These are phyloP conservation scores for Arthrocladium fulminans DNA, from an alignment of 2,329 filamentous ascomycete genomes.

Conservation along the genomic window DNA sequence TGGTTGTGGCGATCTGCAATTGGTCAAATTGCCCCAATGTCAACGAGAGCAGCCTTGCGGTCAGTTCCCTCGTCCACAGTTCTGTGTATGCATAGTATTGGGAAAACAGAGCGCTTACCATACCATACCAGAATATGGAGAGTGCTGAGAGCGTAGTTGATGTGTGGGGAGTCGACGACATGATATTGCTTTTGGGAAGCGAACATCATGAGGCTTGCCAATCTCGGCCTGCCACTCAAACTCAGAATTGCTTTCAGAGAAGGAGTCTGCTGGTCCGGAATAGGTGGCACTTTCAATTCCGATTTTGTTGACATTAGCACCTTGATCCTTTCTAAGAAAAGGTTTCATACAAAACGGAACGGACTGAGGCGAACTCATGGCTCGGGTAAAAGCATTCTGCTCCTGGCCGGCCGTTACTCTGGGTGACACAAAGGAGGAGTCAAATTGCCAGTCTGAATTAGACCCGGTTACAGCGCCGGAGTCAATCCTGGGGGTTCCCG, in stretches of 20 bases:
- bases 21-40: background rate
- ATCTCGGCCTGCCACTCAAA: background rate
- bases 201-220: background rate
- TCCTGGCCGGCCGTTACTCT: background rate
- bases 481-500: background rate
- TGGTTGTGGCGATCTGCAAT: constrained; percentile 3
- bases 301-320: background rate
- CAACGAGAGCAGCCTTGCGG: background rate
- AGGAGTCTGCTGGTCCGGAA: background rate
- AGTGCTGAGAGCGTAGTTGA: background rate
- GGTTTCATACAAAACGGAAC: background rate
- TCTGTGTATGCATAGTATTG: background rate
- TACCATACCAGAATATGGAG: background rate
- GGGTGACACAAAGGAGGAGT: background rate
- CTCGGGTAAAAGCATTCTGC: background rate
- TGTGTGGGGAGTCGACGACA: background rate
- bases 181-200: background rate
- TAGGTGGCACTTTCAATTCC: background rate
- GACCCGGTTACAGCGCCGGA: background rate
- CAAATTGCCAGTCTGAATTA: constrained; percentile 4
- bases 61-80: background rate
- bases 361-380: background rate
- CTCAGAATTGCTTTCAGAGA: background rate
- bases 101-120: background rate
- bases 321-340: background rate